Evolutionary conservation across 2,329 filamentous ascomycete species (phyloP).

Genomic region (Pestalotiopsis sp.): DNA sequence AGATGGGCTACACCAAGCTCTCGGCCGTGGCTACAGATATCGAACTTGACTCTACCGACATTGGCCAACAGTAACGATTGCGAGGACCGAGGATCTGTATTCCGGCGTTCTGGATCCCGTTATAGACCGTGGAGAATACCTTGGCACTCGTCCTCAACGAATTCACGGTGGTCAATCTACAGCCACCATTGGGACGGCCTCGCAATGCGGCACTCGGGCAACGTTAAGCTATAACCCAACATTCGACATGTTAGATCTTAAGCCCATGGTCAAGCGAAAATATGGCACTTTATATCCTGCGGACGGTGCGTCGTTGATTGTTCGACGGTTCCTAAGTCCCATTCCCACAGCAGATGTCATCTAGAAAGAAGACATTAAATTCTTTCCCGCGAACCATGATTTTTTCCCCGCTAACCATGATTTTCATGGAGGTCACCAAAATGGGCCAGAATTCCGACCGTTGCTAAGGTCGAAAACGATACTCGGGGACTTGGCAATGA

Average conservation of each 20-base stretch:
- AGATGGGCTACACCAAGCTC: no score
- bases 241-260: constrained; percentile 7
- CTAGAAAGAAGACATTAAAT: not conserved
- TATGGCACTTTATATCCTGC: constrained; percentile 10
- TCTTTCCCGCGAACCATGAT: no score
- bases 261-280: not conserved
- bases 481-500: constrained; percentile 34
- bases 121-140: no score
- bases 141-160: no score
- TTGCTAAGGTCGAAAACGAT: constrained; percentile 29
- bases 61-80: no score
- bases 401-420: constrained; percentile 9
- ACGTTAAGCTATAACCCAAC: not conserved
- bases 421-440: constrained; percentile 23
- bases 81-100: no score
- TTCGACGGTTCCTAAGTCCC: constrained; percentile 4
- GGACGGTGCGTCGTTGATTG: not conserved
- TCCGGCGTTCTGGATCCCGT: no score
- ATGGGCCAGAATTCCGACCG: constrained; percentile 33
- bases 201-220: no score
- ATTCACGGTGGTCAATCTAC: no score
- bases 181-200: no score
- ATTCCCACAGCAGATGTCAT: constrained; percentile 6
- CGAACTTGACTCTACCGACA: no score
- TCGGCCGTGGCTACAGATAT: no score